These are phyloP conservation scores for Phytopythium mirpurense DNA, from an alignment of 352 stramenopile species.

Conservation along the genomic window DNA sequence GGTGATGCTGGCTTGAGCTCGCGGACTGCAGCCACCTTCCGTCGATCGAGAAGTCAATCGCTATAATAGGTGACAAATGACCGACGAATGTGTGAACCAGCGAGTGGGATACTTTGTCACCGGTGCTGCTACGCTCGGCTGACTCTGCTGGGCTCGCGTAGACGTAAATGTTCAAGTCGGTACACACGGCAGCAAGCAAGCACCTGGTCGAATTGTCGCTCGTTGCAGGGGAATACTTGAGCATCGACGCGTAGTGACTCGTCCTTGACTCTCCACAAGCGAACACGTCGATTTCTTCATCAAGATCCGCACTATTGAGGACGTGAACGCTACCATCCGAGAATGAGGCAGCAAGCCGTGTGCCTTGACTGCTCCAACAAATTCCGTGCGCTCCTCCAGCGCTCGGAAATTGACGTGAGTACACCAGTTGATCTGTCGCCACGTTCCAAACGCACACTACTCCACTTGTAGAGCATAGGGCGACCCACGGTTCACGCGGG, in stretches of 20 bases:
- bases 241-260: constrained; percentile 9
- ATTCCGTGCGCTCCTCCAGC: constrained; percentile 17
- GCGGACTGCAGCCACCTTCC: constrained; percentile 59
- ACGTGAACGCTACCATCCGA: constrained; percentile 30
- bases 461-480: constrained; percentile 30
- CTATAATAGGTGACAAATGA: constrained; percentile 50
- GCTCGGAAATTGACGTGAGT: constrained; percentile 15
- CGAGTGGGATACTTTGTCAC: constrained; percentile 19
- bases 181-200: constrained; percentile 41
- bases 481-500: constrained; percentile 30
- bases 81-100: constrained; percentile 52
- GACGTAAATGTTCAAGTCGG: constrained; percentile 77
- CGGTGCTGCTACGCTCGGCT: constrained; percentile 1
- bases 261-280: constrained; percentile 7
- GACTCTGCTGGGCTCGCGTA: constrained; percentile 20
- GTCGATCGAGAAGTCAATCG: constrained; percentile 69
- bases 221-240: constrained; percentile 41
- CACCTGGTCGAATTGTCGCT: constrained; percentile 11
- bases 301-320: constrained; percentile 25
- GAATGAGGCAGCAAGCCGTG: constrained; percentile 40
- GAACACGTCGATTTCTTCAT: constrained; percentile 15
- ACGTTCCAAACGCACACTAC: constrained; percentile 37
- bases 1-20: constrained; percentile 38
- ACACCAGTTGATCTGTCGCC: constrained; percentile 20
- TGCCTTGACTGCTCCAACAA: constrained; percentile 30